Conservation (phyloP, 2,329 filamentous ascomycete species). For the Penicillium brevicompactum region DNA sequence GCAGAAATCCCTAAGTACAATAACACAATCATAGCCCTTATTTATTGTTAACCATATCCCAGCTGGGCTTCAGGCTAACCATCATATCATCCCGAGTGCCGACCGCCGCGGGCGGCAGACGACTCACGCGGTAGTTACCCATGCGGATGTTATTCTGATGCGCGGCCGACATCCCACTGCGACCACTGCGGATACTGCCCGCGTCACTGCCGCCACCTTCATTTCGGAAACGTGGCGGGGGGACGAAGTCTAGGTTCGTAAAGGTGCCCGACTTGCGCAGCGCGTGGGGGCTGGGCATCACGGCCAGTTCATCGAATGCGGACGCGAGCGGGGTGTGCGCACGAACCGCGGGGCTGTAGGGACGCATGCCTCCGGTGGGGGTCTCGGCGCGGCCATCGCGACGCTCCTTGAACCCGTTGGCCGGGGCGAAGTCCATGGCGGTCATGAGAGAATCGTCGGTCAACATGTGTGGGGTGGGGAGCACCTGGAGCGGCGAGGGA, state of each 20-base stretch:
- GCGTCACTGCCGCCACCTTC: constrained; percentile 48
- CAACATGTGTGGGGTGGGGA: constrained; percentile 84
- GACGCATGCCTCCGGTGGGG: constrained; percentile 58
- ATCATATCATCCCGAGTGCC: constrained; percentile 72
- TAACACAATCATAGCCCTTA: constrained; percentile 1
- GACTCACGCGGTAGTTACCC: constrained; percentile 84
- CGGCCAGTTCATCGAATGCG: constrained; percentile 81
- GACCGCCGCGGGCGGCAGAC: constrained; percentile 78
- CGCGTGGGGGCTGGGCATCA: constrained; percentile 77
- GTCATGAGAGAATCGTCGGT: constrained; percentile 75
- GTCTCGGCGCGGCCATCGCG: constrained; percentile 68
- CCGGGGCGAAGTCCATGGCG: constrained; percentile 85
- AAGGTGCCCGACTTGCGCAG: constrained; percentile 53
- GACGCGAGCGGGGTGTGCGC: constrained; percentile 77
- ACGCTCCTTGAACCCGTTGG: constrained; percentile 65
- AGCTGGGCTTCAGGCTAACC: constrained; percentile 58
- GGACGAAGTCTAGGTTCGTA: constrained; percentile 53
- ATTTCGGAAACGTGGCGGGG: constrained; percentile 50
- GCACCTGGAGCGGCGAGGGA: constrained; percentile 69
- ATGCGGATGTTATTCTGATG: constrained; percentile 72
- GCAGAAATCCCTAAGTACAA: background rate
- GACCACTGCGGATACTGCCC: constrained; percentile 65
- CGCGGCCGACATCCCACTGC: constrained; percentile 72
- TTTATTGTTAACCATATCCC: constrained; percentile 50
- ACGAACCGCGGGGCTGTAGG: constrained; percentile 74